phyloP scores from a whole-genome alignment of 2,329 filamentous ascomycete genomes.

The Seiridium unicorne region DNA sequence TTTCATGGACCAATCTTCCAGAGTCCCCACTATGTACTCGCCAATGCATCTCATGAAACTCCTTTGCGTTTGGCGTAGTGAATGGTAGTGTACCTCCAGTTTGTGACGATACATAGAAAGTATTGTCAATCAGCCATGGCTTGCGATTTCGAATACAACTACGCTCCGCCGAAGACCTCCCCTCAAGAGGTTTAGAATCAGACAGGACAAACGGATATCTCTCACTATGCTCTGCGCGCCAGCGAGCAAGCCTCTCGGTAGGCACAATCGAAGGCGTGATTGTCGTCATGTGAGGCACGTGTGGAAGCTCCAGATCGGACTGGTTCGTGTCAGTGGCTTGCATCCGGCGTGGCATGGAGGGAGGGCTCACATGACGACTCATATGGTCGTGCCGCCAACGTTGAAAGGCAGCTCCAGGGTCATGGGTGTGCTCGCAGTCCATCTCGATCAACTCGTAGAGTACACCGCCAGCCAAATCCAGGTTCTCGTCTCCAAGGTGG shows the following conservation, averaged over 20 bases:
- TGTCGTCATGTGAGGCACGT: constrained; percentile 45
- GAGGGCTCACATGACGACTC: constrained; percentile 37
- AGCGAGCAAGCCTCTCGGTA: constrained; percentile 32
- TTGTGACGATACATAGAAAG: constrained; percentile 38
- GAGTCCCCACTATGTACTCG: constrained; percentile 20
- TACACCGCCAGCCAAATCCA: constrained; percentile 41
- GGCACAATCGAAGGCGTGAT: constrained; percentile 40
- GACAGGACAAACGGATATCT: constrained; percentile 39
- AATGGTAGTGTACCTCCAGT: constrained; percentile 35
- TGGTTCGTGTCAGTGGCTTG: constrained; percentile 14
- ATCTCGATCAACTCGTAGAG: constrained; percentile 46
- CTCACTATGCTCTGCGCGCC: constrained; percentile 34
- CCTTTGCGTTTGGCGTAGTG: constrained; percentile 33
- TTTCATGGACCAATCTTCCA: constrained; percentile 34
- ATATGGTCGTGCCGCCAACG: constrained; percentile 44
- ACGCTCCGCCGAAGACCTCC: constrained; percentile 22
- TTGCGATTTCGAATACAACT: constrained; percentile 37
- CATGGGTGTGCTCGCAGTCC: constrained; percentile 41
- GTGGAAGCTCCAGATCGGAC: constrained; percentile 42
- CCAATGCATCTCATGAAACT: constrained; percentile 42
- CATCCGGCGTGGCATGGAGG: background rate
- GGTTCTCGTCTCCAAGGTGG: constrained; percentile 42
- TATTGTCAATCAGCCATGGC: constrained; percentile 41
- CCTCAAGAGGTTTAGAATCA: constrained; percentile 29
- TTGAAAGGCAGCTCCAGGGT: constrained; percentile 43